These are phyloP conservation scores for Marasmius oreades DNA, from an alignment of 1,284 basidiomycete genomes.

Conservation along the genomic window DNA sequence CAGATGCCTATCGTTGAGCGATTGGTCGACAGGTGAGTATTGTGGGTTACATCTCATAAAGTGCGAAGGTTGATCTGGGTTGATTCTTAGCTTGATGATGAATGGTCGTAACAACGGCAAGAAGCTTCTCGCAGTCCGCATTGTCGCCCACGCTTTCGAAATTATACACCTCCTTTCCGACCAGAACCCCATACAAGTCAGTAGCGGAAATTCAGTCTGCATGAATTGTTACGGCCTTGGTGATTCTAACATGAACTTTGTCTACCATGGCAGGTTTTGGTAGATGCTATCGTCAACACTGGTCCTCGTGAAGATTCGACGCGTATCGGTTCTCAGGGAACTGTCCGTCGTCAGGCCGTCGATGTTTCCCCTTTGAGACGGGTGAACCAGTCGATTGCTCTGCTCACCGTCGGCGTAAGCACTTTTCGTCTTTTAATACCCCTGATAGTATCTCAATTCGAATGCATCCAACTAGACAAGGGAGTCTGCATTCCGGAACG, in stretches of 20 bases:
- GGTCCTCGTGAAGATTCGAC: conserved; percentile 99
- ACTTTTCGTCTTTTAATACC: conserved; percentile 11
- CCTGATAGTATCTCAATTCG: conserved; percentile 8
- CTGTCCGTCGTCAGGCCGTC: conserved; percentile 99
- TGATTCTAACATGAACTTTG: not conserved
- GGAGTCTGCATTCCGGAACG: conserved; percentile 99
- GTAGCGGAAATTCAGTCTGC: conserved; percentile 19
- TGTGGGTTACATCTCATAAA: not conserved
- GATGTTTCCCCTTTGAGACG: conserved; percentile 98
- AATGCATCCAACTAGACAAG: conserved; percentile 66
- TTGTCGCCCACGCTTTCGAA: conserved; percentile 99
- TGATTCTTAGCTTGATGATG: conserved; percentile 86
- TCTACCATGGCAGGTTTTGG: conserved; percentile 60
- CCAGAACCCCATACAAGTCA: conserved; percentile 98
- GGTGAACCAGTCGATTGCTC: conserved; percentile 96
- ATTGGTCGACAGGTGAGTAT: conserved; percentile 89
- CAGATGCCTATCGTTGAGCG: conserved; percentile 99
- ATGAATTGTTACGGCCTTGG: too few species aligned
- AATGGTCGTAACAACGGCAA: conserved; percentile 99
- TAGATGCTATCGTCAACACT: conserved; percentile 99
- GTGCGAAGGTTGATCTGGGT: not conserved
- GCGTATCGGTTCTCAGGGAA: conserved; percentile 99
- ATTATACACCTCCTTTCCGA: conserved; percentile 99
- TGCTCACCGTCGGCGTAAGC: conserved; percentile 92
- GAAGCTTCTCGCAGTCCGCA: conserved; percentile 99